Base-by-base conservation (phyloP, 768 basidiomycete genomes). In the Lactifluus piperatus region DNA sequence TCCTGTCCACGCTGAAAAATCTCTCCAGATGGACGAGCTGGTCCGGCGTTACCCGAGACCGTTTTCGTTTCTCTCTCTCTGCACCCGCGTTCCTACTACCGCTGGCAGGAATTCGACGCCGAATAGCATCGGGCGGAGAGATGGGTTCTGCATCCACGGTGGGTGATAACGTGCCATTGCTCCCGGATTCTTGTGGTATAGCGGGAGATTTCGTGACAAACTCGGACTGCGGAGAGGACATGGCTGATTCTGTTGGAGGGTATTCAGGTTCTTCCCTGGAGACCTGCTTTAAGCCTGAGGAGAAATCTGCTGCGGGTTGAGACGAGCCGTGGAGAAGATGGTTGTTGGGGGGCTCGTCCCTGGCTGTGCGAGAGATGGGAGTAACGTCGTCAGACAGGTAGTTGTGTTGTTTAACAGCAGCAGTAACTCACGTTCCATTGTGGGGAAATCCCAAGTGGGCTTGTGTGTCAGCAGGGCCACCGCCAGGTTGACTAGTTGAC, bases 21-120 rank as follows among this genome's bases (percentile, higher is more conserved):
- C 75, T 79, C 64, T 92, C 90, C 36, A 92, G 73, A 56, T 86
- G 83, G 3, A 79, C 76, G n/a, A 91, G 80, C 66, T 92, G 90
- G 53, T 86, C 86, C 36, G 85, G 85, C 0, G 85, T 90, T 45
- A 91, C 87, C 9, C 89, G 81, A 18, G 82, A 86, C 34, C 88
- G 81, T 68, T 89, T 91, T 48, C 83, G 79, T 70, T 85, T 82
- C 68, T 85, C 82, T 64, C 72, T 78, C 41, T 65, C 64, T 10
- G 9, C 24, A 6, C 44, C 53, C 24, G n/a, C 26, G 29, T 52
- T 54, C 34, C 74, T 68, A 34, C 56, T 61, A 34, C 66, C 63
- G 41, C 39, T 39, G 16, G 58, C 44, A 10, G 67, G 41, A 45
- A 37, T 22, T 36, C 56, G 63, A 32, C 52, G 49, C 27, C 51